Evolutionary conservation across 2,329 filamentous ascomycete genomes (phyloP), one percentile per base, ranked within the genome.

Genomic region (Arthrinium phaeospermum): DNA sequence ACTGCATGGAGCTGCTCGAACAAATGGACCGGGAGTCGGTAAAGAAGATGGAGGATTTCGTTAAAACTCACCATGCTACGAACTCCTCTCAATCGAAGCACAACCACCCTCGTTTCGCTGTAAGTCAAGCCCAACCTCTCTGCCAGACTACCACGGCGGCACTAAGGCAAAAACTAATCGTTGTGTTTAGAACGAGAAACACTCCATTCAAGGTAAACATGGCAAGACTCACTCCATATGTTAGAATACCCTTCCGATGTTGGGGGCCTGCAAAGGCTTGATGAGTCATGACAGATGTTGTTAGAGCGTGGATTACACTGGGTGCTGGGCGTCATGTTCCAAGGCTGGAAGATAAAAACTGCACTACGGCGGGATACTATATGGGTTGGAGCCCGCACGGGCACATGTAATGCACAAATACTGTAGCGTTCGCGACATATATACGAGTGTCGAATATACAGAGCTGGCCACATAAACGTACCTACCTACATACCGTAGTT

Each of bases 151-250:
- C 24, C 4, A 10, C 19, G 13, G 44, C 14, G 6, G 22, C 14
- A 41, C 13, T 19, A 30, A 34, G 30, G 19, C 13, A 22, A 24
- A 34, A 12, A 44, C 75, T 76, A 68, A 77, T 46, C 6, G 14
- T 41, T 24, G 30, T 73, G 13, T 67, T 74, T 82, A 91, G 83
- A 90, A 92, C 75, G 95, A 98, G 85, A 90, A 90, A 77, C 96
- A 98, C 83, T 96, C 93, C 72, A 85, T 98, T 76, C 94, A 97
- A 84, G 95, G 94, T 22, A 95, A 96, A 89, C 90, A 90, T 72
- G 95, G 94, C 71, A 98, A 98, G 89, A 96, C 94, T 1, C 95
- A 98, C 82, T 92, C 90, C 51, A 86, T 97, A 73, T 98, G 95
- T 84, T 98, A 90, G 49, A 46, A 41, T 24, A n/a, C 5, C 6